Evolutionary conservation across 2,329 filamentous ascomycete species (phyloP).

Genomic region (Alternaria sp.): DNA sequence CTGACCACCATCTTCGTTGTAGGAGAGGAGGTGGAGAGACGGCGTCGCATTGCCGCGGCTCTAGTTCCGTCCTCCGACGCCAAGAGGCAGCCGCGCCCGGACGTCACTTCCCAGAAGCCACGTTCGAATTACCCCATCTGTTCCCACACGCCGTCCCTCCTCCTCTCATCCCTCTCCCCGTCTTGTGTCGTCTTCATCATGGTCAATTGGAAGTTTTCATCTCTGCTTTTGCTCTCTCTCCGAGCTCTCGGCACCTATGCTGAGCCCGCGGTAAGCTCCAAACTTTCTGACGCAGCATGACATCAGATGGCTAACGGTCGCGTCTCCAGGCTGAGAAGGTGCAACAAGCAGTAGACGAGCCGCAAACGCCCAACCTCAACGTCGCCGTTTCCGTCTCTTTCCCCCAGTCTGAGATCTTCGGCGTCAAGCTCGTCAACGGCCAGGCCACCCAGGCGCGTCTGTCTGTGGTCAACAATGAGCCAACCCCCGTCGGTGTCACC

Average conservation of each 20-base stretch:
- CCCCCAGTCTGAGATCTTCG: constrained; percentile 79
- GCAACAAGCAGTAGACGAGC: constrained; percentile 63
- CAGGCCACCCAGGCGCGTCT: constrained; percentile 82
- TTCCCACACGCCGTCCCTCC: constrained; percentile 12
- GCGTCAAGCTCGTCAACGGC: constrained; percentile 94
- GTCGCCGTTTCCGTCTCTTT: constrained; percentile 65
- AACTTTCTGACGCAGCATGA: constrained; percentile 37
- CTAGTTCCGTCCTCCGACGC: constrained; percentile 10
- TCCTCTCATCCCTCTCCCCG: constrained; percentile 16
- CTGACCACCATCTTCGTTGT: not conserved
- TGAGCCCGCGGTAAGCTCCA: constrained; percentile 63
- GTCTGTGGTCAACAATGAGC: constrained; percentile 84
- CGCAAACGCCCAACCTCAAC: constrained; percentile 65
- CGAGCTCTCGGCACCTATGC: constrained; percentile 70
- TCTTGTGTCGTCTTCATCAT: constrained; percentile 56
- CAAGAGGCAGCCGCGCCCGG: constrained; percentile 27
- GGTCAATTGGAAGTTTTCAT: constrained; percentile 75
- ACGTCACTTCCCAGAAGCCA: constrained; percentile 37
- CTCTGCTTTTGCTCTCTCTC: constrained; percentile 74
- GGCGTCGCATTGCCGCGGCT: constrained; percentile 20
- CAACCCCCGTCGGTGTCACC: constrained; percentile 73
- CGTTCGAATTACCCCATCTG: constrained; percentile 34
- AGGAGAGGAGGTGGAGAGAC: not conserved
- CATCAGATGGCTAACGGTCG: constrained; percentile 38
- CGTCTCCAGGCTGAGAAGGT: constrained; percentile 42